These are phyloP conservation scores for Rutstroemia sydowiana DNA, from an alignment of 2,329 filamentous ascomycete genomes.

Conservation along the genomic window DNA sequence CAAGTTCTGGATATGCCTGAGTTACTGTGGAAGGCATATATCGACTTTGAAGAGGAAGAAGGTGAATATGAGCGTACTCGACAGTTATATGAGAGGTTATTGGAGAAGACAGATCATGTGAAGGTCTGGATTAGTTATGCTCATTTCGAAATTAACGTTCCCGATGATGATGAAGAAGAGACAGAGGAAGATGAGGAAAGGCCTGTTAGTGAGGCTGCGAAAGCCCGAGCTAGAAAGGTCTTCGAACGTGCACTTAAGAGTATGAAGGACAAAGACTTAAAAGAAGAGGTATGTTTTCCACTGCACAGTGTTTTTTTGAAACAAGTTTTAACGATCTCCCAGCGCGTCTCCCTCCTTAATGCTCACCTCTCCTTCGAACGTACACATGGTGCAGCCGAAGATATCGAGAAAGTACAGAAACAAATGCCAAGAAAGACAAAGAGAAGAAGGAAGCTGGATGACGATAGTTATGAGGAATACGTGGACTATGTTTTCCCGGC, in stretches of 20 bases:
- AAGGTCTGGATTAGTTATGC: slow-evolving; percentile 99
- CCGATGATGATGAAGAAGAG: slow-evolving; percentile 61
- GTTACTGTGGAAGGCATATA: slow-evolving; percentile 94
- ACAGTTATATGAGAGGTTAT: slow-evolving; percentile 77
- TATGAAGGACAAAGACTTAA: slow-evolving; percentile 85
- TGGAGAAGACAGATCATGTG: slow-evolving; percentile 94
- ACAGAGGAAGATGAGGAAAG: slow-evolving; percentile 48
- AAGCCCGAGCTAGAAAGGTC: slow-evolving; percentile 69
- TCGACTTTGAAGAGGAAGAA: slow-evolving; percentile 96
- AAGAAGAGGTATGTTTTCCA: slow-evolving; percentile 59
- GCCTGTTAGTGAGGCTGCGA: slow-evolving; percentile 73
- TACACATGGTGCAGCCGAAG: slow-evolving; percentile 67
- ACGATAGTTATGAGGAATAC: slow-evolving; percentile 93
- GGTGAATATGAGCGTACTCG: slow-evolving; percentile 81
- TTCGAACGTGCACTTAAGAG: slow-evolving; percentile 80
- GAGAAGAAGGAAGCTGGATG: slow-evolving; percentile 84
- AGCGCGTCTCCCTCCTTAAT: slow-evolving; percentile 80
- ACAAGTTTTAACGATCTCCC: slow-evolving; percentile 29
- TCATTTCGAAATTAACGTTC: slow-evolving; percentile 95
- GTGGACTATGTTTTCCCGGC: slow-evolving; percentile 96
- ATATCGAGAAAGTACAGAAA: slow-evolving; percentile 76
- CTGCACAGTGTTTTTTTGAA: neutral
- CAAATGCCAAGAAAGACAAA: slow-evolving; percentile 93
- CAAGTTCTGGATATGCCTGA: slow-evolving; percentile 91
- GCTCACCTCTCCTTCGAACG: slow-evolving; percentile 91